A percentile compares a stretch with the other conserved stretches of the same genome.
phyloP scores from a whole-genome alignment of 1,284 basidiomycete species.

The Veloporphyrellus conicus region DNA sequence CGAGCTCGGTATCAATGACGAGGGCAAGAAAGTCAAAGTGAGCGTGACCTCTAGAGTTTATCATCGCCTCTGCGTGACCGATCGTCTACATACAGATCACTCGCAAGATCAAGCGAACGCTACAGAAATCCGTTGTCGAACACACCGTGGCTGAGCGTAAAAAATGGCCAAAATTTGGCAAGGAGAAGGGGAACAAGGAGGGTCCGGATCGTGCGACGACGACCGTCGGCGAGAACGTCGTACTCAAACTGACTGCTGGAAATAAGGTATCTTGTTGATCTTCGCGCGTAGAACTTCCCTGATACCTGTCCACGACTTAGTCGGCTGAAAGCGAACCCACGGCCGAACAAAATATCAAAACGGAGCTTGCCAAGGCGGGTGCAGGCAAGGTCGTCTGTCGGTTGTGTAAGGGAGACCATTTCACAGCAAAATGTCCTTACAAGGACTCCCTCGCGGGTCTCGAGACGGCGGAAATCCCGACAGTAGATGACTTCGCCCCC shows the following conservation, averaged over 20 bases:
- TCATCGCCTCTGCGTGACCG: not conserved
- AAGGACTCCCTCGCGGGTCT: conserved; percentile 87
- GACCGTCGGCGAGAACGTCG: conserved; percentile 89
- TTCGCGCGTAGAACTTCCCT: too few relatives aligned
- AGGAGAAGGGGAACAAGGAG: conserved; percentile 81
- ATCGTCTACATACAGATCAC: conserved; percentile 59
- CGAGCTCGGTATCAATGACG: conserved; percentile 84
- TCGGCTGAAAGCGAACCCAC: conserved; percentile 64
- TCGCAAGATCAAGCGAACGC: conserved; percentile 79
- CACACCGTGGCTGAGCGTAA: conserved; percentile 92
- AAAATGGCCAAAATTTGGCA: conserved; percentile 92
- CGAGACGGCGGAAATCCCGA: conserved; percentile 52
- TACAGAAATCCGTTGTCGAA: conserved; percentile 91
- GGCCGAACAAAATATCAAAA: conserved; percentile 69
- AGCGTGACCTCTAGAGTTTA: not conserved
- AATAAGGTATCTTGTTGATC: too few relatives aligned
- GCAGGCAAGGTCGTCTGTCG: conserved; percentile 90
- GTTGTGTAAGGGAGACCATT: conserved; percentile 95
- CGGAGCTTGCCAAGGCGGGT: conserved; percentile 65
- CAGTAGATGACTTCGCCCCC: conserved; percentile 56
- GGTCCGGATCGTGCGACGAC: conserved; percentile 95
- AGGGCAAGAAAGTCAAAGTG: conserved; percentile 94
- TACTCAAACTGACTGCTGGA: conserved; percentile 81
- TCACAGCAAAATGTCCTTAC: conserved; percentile 98
- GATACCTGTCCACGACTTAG: conserved; percentile 20